phyloP scores from a whole-genome alignment of 2,329 filamentous ascomycete species.

The Phialemoniopsis sp. region DNA sequence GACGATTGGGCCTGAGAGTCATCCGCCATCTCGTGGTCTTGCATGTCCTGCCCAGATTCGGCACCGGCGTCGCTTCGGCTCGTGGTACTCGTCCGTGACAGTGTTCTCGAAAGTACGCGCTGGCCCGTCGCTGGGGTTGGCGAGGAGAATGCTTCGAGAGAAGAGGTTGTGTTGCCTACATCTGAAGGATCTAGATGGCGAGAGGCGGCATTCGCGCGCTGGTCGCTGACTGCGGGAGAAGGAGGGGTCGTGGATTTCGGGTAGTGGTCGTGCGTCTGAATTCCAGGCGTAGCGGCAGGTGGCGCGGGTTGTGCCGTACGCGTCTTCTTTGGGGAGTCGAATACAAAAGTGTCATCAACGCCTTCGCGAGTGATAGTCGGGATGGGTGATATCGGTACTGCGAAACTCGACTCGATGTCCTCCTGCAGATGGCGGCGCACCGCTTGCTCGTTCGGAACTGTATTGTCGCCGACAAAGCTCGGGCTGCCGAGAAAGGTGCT shows the following conservation, averaged over 20 bases:
- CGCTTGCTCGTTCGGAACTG: constrained; percentile 46
- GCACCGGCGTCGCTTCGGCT: constrained; percentile 9
- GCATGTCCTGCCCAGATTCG: constrained; percentile 6
- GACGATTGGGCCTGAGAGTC: not conserved
- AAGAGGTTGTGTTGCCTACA: constrained; percentile 38
- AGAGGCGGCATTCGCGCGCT: constrained; percentile 5
- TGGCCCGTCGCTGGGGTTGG: constrained; percentile 52
- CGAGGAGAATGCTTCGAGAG: constrained; percentile 49
- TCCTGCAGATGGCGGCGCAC: constrained; percentile 50
- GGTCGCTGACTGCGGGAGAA: not conserved
- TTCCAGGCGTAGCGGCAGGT: constrained; percentile 9
- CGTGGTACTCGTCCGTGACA: constrained; percentile 38
- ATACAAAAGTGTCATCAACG: constrained; percentile 56
- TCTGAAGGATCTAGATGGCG: too few relatives aligned
- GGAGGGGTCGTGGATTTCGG: constrained; percentile 2
- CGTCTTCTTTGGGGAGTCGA: constrained; percentile 39
- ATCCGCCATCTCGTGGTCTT: constrained; percentile 6
- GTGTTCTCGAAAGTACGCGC: constrained; percentile 46
- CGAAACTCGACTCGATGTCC: constrained; percentile 64
- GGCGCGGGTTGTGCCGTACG: constrained; percentile 9
- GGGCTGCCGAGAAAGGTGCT: constrained; percentile 37
- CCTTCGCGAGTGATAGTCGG: constrained; percentile 39
- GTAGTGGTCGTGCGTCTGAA: constrained; percentile 4
- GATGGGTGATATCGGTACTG: constrained; percentile 54
- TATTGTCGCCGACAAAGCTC: constrained; percentile 23